phyloP scores from a whole-genome alignment of 352 stramenopile genomes.

The Phytophthora nicotianae region DNA sequence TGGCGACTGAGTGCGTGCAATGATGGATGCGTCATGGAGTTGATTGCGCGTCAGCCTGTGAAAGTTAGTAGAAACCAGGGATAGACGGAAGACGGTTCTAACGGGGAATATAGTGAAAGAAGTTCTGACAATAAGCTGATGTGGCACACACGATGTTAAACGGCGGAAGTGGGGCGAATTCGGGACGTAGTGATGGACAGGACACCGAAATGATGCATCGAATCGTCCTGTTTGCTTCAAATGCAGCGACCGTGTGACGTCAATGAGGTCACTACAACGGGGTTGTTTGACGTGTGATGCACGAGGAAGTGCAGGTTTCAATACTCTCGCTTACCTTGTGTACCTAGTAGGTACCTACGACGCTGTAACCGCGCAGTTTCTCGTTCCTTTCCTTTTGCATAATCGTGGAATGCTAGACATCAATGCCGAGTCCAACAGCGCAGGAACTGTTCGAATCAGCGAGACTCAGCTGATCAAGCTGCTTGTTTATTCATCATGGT shows the following conservation, averaged over 20 bases:
- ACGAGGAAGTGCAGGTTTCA: too few species aligned
- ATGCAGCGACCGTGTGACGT: neutral
- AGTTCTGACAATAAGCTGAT: neutral
- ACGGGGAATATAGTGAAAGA: neutral
- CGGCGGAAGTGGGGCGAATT: neutral
- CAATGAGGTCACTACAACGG: neutral
- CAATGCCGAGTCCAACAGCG: too few species aligned
- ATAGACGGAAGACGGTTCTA: neutral
- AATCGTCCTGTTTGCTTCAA: neutral
- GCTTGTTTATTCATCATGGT: too few species aligned
- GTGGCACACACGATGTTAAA: neutral
- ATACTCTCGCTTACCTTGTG: too few species aligned
- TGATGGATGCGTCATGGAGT: neutral
- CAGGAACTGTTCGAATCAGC: too few species aligned
- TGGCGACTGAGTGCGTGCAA: neutral
- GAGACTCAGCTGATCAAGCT: too few species aligned
- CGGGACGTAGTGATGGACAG: too few species aligned
- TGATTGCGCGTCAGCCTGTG: neutral
- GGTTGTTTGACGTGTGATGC: too few species aligned
- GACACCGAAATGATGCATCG: neutral
- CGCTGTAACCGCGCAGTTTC: too few species aligned
- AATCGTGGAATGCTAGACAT: too few species aligned
- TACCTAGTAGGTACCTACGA: too few species aligned
- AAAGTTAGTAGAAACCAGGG: neutral
- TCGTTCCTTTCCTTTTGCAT: too few species aligned